phyloP scores from a whole-genome alignment of 768 basidiomycete species.

The Termitomyces titanicus region DNA sequence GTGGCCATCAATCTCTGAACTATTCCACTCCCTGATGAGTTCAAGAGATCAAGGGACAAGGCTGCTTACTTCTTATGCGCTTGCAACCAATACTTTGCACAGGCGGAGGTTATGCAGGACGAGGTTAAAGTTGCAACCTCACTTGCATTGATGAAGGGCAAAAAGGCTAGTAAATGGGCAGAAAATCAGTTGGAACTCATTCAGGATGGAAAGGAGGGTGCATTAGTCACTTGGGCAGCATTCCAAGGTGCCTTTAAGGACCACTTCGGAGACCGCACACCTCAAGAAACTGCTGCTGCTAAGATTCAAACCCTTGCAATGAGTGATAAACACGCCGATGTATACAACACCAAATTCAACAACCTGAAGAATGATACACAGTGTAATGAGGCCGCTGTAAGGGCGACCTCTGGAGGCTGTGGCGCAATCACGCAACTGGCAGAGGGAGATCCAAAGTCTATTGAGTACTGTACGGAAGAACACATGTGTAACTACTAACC shows the following conservation, averaged over 20 bases:
- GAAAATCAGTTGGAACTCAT: constrained; percentile 2
- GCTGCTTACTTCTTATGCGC: no score
- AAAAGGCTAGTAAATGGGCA: background rate
- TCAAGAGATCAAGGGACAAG: no score
- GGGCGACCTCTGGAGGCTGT: no score
- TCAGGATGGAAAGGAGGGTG: background rate
- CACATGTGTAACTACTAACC: no score
- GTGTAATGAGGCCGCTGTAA: constrained; percentile 1
- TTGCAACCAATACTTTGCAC: constrained; percentile 1
- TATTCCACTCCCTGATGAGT: no score
- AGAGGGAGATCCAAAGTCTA: no score
- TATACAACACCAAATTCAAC: constrained; percentile 1
- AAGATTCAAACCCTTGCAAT: background rate
- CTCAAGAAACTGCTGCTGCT: background rate
- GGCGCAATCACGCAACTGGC: no score
- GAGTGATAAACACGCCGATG: background rate
- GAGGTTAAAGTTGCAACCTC: background rate
- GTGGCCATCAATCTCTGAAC: no score
- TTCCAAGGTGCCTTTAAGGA: background rate
- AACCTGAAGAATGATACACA: background rate
- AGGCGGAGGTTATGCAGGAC: background rate
- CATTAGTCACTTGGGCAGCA: background rate
- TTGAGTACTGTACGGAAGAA: no score
- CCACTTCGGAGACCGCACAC: background rate
- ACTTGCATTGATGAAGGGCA: background rate